Base-by-base conservation (phyloP, 352 stramenopile species). In the Pythium pyrilobum region DNA sequence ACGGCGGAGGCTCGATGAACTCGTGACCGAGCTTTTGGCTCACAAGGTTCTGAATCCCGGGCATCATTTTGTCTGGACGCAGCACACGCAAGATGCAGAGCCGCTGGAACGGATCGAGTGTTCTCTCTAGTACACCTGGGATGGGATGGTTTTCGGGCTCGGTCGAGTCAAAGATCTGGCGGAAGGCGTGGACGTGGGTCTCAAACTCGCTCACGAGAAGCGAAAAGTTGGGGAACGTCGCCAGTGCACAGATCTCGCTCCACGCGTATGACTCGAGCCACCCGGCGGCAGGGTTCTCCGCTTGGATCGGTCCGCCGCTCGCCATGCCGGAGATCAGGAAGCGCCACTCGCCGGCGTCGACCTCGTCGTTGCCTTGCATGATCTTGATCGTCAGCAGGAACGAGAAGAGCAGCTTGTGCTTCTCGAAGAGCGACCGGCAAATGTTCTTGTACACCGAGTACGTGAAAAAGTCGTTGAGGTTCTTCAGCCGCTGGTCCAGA, bases 361-460 rank as follows among this genome's bases (percentile, higher is more conserved):
- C 69, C 47, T 89, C 69, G 42, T 86, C 48, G 54, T 81, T 77
- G n/a, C 86, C 85, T 42, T 96, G 77, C 70, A 95, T 85, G 46
- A 96, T 93, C 67, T 89, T 92, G 48, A 92, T 85, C 8, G 80
- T 92, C 20, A 92, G 60, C 33, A 98, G 44, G 70, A 97, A 97
- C 10, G 86, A 96, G 46, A 98, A 96, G 0, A 98, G 71, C 12
- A 97, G 64, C 59, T 98, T 98, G 71, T 98, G 87, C 57, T 95
- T 90, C 47, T 97, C 92, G 65, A 98, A 98, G 0, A 98, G 73
- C 38, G 83, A 96, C 2, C 90, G 76, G 52, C 92, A 97, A 37
- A 97, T 82, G 56, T 97, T 97, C 52, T 92, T 95, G 72, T 98
- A 98, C 20, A 98, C 74, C 6, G 90, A 97, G 59, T 96, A 97